Conservation (phyloP, 2,329 filamentous ascomycete species). For the Arthrinium puccinioides region DNA sequence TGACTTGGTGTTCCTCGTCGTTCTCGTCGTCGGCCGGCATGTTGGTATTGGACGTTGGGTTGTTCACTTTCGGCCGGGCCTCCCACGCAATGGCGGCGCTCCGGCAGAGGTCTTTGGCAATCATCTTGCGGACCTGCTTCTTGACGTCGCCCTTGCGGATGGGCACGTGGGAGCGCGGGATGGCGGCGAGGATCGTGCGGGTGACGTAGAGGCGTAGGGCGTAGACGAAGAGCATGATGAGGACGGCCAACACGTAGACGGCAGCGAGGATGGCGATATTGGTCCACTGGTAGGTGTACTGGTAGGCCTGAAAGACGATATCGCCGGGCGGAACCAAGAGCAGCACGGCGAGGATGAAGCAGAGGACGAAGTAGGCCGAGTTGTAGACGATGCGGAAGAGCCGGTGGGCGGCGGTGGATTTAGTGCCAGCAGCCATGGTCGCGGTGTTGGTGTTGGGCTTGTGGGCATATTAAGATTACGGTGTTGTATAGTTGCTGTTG, state of each 20-base stretch:
- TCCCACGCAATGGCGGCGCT: constrained; percentile 80
- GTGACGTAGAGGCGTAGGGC: constrained; percentile 80
- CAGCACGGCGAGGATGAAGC: constrained; percentile 64
- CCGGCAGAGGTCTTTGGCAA: constrained; percentile 62
- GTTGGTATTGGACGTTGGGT: constrained; percentile 15
- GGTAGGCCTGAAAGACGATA: constrained; percentile 68
- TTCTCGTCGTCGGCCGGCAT: constrained; percentile 7
- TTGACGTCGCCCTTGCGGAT: constrained; percentile 79
- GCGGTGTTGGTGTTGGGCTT: not conserved
- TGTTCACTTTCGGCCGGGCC: constrained; percentile 57
- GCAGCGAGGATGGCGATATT: constrained; percentile 79
- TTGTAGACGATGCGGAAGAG: constrained; percentile 78
- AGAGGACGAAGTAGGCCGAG: constrained; percentile 68
- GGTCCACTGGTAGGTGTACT: constrained; percentile 53
- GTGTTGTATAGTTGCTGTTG: not conserved
- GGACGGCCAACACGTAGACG: constrained; percentile 64
- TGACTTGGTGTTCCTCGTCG: not conserved
- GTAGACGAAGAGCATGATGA: constrained; percentile 71
- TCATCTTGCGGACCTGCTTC: constrained; percentile 66
- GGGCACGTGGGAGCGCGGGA: constrained; percentile 82
- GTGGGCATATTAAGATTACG: not conserved
- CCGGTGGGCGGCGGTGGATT: constrained; percentile 13
- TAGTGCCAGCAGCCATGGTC: not conserved
- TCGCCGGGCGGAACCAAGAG: constrained; percentile 77
- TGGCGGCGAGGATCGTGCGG: constrained; percentile 67